These are phyloP conservation scores for Fusarium pseudocircinatum DNA, from an alignment of 2,329 filamentous ascomycete genomes.

Conservation along the genomic window DNA sequence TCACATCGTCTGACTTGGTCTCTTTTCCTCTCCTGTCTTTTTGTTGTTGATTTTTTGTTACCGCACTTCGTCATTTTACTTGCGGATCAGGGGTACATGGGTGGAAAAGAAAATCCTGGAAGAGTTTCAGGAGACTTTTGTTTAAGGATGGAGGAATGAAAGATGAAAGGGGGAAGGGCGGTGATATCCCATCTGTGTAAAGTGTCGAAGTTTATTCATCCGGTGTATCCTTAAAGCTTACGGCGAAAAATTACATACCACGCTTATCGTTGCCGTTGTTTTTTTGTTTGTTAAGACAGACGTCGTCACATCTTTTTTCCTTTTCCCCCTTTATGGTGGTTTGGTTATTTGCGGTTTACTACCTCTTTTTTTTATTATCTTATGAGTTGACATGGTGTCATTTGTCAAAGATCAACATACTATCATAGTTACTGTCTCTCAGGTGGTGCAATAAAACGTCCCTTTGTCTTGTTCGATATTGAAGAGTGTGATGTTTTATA, in stretches of 20 bases:
- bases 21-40: conserved; percentile 32
- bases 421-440: conserved; percentile 14
- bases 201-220: conserved; percentile 34
- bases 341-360: background rate
- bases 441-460: conserved; percentile 18
- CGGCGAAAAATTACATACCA: conserved; percentile 46
- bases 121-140: conserved; percentile 11
- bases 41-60: conserved; percentile 15
- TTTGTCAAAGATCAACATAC: conserved; percentile 21
- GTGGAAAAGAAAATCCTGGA: conserved; percentile 13
- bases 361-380: background rate
- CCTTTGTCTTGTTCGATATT: conserved; percentile 6
- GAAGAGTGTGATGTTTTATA: no score
- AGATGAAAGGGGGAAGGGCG: background rate
- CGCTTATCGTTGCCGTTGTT: conserved; percentile 20
- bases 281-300: conserved; percentile 31
- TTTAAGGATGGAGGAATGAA: conserved; percentile 34
- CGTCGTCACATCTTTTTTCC: background rate
- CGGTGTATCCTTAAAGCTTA: conserved; percentile 42
- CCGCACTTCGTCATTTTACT: conserved; percentile 24
- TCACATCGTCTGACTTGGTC: conserved; percentile 17
- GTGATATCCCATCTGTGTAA: conserved; percentile 32
- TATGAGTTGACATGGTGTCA: conserved; percentile 5
- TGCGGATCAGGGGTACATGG: conserved; percentile 21
- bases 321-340: background rate